Base-by-base conservation (phyloP, 2,329 filamentous ascomycete genomes). In the Aspergillus sojae region DNA sequence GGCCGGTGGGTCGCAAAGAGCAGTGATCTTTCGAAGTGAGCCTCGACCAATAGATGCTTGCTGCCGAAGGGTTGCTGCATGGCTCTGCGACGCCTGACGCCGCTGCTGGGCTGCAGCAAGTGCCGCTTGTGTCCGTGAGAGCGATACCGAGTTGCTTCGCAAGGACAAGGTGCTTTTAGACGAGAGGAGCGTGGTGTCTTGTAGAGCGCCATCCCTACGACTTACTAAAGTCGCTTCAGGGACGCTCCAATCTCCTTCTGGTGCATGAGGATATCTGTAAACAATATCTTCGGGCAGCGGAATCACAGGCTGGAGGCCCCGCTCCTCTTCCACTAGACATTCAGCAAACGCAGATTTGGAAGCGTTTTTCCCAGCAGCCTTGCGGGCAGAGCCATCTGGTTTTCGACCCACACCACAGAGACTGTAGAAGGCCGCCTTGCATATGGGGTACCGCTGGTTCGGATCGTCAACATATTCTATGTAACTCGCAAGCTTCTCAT, bases 61-160 rank as follows among this genome's bases (percentile, higher is more conserved):
- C 65, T 82, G 81, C 57, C 81, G 77, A 64, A 83, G 76, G 4
- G 78, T 78, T 7, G 81, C 81, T 3, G 81, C 81, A 66, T 83
- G 82, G 55, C 79, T 83, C 59, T 79, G 79, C 0, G 75, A 64
- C 45, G 78, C 78, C 62, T 75, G 71, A n/a, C 75, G 74, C 19
- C 78, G 75, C 53, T 78, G 72, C 36, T 80, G 78, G 21, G 78
- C 78, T 46, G 77, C 77, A n/a, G 70, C 75, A 26, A 81, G 71
- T 3, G 79, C 79, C 10, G 73, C 72, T 64, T 80, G 78, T 4
- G 79, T 79, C 41, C 77, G 70, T 6, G 75, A 74, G 4, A 73
- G 62, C 28, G 72, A 72, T 5, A 73, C 68, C 3, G 71, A 64
- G 46, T 75, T 74, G 32, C 69, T 70, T 53, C 71, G 73, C 30